Conservation (phyloP, 148 eudicot species). For the Silene conica region DNA sequence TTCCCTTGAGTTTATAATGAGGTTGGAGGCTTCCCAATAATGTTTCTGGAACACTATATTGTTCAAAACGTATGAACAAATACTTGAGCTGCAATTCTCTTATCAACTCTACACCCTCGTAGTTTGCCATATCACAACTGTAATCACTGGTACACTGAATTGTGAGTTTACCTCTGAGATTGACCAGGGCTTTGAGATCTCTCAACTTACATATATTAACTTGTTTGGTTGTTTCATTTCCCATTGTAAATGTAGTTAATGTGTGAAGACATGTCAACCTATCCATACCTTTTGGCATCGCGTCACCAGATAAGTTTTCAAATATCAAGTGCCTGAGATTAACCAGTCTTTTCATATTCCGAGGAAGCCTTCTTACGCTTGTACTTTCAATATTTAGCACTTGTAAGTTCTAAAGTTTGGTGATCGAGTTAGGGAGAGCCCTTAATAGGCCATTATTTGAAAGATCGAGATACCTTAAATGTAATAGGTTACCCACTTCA, state of each 20-base stretch:
- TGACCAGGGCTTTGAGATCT: neutral
- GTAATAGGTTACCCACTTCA: too few relatives aligned
- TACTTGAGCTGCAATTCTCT: neutral
- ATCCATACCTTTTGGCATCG: slow-evolving; percentile 12
- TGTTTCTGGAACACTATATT: too few relatives aligned
- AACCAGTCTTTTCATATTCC: slow-evolving; percentile 6
- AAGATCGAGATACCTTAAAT: slow-evolving; percentile 11
- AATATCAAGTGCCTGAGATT: slow-evolving; percentile 21
- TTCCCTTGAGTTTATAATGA: neutral
- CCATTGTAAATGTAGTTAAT: neutral
- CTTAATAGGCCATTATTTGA: neutral
- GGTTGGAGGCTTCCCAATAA: slow-evolving; percentile 2
- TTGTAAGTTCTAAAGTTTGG: slow-evolving; percentile 34
- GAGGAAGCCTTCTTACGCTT: slow-evolving; percentile 11
- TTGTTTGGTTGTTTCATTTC: neutral
- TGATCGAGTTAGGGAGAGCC: slow-evolving; percentile 10
- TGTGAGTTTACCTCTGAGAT: slow-evolving; percentile 1
- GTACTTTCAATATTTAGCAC: slow-evolving; percentile 1
- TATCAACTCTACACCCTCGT: neutral
- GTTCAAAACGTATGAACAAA: neutral
- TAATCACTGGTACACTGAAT: neutral
- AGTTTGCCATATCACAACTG: neutral
- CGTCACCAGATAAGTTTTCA: neutral
- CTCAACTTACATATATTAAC: neutral
- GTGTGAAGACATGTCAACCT: slow-evolving; percentile 13